Base-by-base conservation (phyloP, 23 red algal species). In the Agarophyton chilense region DNA sequence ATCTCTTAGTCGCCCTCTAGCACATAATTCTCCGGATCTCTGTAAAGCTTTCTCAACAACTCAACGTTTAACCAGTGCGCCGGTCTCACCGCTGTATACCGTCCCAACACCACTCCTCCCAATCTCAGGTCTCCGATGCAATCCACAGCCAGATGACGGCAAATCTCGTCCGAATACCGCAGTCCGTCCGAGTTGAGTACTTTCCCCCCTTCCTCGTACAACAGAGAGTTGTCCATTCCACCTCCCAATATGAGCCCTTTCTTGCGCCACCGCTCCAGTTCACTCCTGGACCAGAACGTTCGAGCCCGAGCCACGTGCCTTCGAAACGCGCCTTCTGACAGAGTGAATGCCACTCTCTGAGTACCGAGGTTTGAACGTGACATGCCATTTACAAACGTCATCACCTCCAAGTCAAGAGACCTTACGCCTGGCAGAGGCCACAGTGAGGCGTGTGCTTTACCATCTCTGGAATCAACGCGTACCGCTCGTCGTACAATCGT, bases 11-110 rank as follows among this genome's bases (percentile, higher is more conserved):
- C 68, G 21, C 68, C 68, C 43, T 74, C 79, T 83, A 83, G 28
- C 55, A 44, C 43, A 40, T 83, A 83, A 45, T 83, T 83, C 22
- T 83, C 54, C 55, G 79, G 79, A 63, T 83, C 56, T 63, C 79
- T 83, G 79, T 83, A 83, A 65, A 83, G 79, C 79, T 83, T 83
- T 47, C 79, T 61, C 79, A 83, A 83, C 49, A 83, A 65, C 61
- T 83, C 79, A 61, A 83, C 39, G 56, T 65, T 83, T 45, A 83
- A 47, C 40, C 55, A 61, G 31, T 83, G 79, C 41, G 54, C 79
- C 16, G 79, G 79, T 83, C 79, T 35, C 25, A 83, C 79, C 32
- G 79, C 79, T 17, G 43, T 62, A 47, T 65, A 83, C 29, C 61
- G 36, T 18, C 55, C 79, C 38, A 83, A 35, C 26, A 83, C 55